Evolutionary conservation across 495 filamentous ascomycete species (phyloP), one percentile per base, ranked within the genome.

Genomic region (Cercophora scortea): DNA sequence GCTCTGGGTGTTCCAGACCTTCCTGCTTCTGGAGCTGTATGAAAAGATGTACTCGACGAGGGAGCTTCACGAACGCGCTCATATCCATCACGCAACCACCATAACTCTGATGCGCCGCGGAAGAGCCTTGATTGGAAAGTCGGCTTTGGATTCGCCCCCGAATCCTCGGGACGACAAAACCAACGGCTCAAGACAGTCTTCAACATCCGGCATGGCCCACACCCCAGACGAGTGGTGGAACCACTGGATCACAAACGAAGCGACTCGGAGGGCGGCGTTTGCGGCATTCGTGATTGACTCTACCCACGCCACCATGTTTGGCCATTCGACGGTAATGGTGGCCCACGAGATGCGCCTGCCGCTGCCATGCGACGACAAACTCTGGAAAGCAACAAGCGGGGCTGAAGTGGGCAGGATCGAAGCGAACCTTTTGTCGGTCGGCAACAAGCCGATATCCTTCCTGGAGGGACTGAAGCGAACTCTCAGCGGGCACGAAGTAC

Each of bases 301-400:
- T 3, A 94, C 89, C 6, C 93, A 98, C 70, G 90, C 92, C 4
- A 96, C 89, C 41, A 96, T 98, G 88, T 98, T 97, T 68, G 93
- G 93, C 0, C 93, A 98, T 67, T 91, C 90, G 15, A 92, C 90
- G 3, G 91, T 93, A 33, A 95, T 97, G 90, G 90, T 95, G 12
- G 90, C 93, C 4, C 90, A 96, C 64, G 93, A 98, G 70, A 88
- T 98, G 76, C 84, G 89, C 18, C 74, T 97, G 9, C 89, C 93
- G 1, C 71, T 98, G 25, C 93, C 93, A 11, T 97, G 93, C 62
- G 93, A 97, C 58, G 93, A 97, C 64, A 81, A 86, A 25, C 70
- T 96, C 18, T 98, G 93, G 93, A 89, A 89, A 39, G 93, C 93
- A 19, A 90, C 86, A 10, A 95, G 85, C 63, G 86, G 87, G 46